phyloP scores from a whole-genome alignment of 768 basidiomycete genomes.

The Terana coerulea region DNA sequence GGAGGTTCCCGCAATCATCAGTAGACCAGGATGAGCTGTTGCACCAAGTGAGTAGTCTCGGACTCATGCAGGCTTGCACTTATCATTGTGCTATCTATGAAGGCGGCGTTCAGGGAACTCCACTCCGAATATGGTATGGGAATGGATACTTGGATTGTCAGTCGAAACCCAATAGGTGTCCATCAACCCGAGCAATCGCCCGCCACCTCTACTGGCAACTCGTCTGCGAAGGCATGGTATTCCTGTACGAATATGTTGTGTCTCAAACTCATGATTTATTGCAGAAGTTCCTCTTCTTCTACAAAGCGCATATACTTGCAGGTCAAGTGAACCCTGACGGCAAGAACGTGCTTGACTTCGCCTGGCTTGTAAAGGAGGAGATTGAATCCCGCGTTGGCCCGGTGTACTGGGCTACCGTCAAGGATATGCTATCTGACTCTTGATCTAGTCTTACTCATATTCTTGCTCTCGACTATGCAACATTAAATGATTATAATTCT shows the following conservation, averaged over 20 bases:
- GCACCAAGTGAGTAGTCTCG: slow-evolving; percentile 61
- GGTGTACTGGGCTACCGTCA: slow-evolving; percentile 73
- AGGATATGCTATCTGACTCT: slow-evolving; percentile 76
- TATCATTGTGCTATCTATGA: slow-evolving; percentile 9
- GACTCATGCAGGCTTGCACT: background rate
- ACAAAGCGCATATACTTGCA: slow-evolving; percentile 89
- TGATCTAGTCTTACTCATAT: slow-evolving; percentile 20
- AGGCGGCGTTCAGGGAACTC: slow-evolving; percentile 77
- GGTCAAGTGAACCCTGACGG: slow-evolving; percentile 70
- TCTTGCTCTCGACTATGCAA: background rate
- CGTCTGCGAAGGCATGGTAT: too few species aligned
- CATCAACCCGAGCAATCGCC: too few species aligned
- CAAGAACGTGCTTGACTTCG: slow-evolving; percentile 67
- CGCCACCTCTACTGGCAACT: slow-evolving; percentile 26
- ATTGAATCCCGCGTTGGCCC: slow-evolving; percentile 63
- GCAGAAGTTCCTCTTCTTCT: slow-evolving; percentile 81
- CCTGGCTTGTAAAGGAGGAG: slow-evolving; percentile 94
- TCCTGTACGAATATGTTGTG: too few species aligned
- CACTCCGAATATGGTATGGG: slow-evolving; percentile 66
- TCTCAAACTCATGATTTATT: background rate
- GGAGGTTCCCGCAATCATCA: slow-evolving; percentile 79
- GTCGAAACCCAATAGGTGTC: slow-evolving; percentile 82
- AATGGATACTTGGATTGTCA: slow-evolving; percentile 96
- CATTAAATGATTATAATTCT: too few species aligned
- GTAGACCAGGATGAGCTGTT: slow-evolving; percentile 64